These are phyloP conservation scores for Myxozyma kluyveri DNA, from an alignment of 805 yeast genomes.

Conservation along the genomic window DNA sequence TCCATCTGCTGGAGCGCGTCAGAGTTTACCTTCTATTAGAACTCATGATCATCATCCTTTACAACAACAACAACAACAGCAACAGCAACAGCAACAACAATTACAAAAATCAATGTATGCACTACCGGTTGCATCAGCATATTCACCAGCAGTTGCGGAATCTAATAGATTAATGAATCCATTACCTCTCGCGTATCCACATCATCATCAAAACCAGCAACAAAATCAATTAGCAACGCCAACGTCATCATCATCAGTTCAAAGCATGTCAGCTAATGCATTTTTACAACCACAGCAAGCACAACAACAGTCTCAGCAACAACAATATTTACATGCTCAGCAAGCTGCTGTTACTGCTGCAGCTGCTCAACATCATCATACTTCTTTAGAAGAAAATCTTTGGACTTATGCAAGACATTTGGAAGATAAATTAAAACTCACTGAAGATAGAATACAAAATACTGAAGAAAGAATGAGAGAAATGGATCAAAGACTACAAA, in stretches of 20 bases:
- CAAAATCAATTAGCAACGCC: not conserved
- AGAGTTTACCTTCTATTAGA: not conserved
- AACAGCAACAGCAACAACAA: not conserved
- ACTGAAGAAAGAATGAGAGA: constrained; percentile 36
- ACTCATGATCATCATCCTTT: not conserved
- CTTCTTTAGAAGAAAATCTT: constrained; percentile 24
- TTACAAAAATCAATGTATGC: not conserved
- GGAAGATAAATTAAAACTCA: constrained; percentile 34
- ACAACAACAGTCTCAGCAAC: constrained; percentile 13
- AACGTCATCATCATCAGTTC: not conserved
- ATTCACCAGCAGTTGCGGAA: constrained; percentile 14
- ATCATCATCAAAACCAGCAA: not conserved
- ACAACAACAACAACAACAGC: not conserved
- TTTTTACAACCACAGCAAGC: constrained; percentile 3
- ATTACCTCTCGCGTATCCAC: constrained; percentile 23
- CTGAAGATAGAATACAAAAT: constrained; percentile 37
- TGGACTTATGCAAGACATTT: constrained; percentile 33
- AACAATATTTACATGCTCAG: constrained; percentile 8
- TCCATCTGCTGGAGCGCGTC: not conserved
- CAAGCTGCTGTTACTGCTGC: constrained; percentile 2
- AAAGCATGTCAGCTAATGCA: not conserved
- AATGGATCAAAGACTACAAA: constrained; percentile 36
- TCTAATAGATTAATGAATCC: constrained; percentile 24
- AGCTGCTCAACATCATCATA: constrained; percentile 12
- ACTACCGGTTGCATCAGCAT: not conserved